phyloP scores from a whole-genome alignment of 2,329 filamentous ascomycete genomes.

The Aspergillus pseudotamarii region DNA sequence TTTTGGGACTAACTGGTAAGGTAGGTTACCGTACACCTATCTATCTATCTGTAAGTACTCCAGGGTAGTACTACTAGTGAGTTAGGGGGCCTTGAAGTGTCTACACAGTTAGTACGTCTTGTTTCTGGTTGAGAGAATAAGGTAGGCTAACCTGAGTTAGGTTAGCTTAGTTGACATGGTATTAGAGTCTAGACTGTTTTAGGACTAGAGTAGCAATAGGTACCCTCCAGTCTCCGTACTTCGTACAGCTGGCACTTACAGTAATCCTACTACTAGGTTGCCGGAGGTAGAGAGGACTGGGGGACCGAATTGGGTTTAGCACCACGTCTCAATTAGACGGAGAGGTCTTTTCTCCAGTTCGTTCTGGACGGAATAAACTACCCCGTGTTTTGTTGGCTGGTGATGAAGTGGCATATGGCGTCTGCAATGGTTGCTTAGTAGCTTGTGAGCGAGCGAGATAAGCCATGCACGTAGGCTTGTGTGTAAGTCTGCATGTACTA shows the following conservation, averaged over 20 bases:
- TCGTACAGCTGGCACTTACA: background rate
- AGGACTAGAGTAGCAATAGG: background rate
- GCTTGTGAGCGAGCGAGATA: background rate
- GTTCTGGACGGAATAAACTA: background rate
- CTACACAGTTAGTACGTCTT: background rate
- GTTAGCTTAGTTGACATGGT: background rate
- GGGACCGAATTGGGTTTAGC: background rate
- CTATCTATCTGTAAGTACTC: background rate
- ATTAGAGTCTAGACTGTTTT: background rate
- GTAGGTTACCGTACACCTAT: background rate
- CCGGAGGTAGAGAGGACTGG: background rate
- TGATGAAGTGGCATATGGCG: constrained; percentile 2
- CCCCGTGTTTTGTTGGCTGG: constrained; percentile 4
- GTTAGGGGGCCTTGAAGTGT: background rate
- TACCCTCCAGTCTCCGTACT: background rate
- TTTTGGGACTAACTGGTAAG: background rate
- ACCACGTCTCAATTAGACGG: background rate
- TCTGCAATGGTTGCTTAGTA: background rate
- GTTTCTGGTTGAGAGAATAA: background rate
- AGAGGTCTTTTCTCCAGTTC: background rate
- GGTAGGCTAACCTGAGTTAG: background rate
- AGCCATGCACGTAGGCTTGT: background rate
- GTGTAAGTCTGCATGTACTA: background rate
- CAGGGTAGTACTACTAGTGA: background rate
- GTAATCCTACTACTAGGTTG: background rate